Percentiles rank a stretch among this genome's conserved stretches.
phyloP scores from a whole-genome alignment of 345 rosid species.

The Pistacia atlantica region DNA sequence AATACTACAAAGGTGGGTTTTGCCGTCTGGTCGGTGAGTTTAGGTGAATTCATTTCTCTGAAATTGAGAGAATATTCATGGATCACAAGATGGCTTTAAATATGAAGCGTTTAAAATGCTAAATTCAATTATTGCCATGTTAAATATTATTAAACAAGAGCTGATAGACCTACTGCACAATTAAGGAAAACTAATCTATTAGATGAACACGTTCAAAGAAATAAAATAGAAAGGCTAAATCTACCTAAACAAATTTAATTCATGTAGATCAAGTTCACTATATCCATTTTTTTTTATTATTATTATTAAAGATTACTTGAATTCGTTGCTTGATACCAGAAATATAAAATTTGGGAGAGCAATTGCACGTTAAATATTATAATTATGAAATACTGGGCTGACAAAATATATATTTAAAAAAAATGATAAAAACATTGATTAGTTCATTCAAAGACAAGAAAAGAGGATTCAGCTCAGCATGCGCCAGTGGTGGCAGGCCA shows the following conservation, averaged over 20 bases:
- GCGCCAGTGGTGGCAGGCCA: neutral
- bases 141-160: no score
- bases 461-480: neutral
- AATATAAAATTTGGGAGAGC: neutral
- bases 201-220: neutral
- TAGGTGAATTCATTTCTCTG: neutral
- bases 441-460: neutral
- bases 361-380: neutral
- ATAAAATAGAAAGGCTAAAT: neutral
- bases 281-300: neutral
- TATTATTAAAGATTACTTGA: neutral
- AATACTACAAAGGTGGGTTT: no score
- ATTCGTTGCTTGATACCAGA: neutral
- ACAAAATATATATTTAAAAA: no score
- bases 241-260: neutral
- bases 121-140: neutral
- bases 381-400: neutral
- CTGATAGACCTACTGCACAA: neutral
- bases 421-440: neutral
- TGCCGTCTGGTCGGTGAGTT: no score
- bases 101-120: neutral
- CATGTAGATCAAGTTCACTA: neutral
- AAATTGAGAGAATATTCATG: neutral
- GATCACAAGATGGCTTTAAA: neutral
- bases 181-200: no score